These are phyloP conservation scores for Monilinia fructigena DNA, from an alignment of 2,329 filamentous ascomycete species.

Conservation along the genomic window DNA sequence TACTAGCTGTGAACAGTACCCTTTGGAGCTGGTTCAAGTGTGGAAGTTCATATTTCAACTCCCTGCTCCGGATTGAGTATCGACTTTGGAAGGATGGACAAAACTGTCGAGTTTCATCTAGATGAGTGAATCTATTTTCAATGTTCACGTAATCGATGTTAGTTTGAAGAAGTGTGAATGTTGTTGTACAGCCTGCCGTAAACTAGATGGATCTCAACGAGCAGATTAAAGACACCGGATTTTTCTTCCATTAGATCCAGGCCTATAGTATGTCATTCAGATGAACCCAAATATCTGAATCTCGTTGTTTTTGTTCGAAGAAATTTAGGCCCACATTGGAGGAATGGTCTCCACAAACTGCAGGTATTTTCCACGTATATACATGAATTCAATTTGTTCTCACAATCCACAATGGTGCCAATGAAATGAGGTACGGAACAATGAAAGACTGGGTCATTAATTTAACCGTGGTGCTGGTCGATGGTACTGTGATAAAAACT, in stretches of 20 bases:
- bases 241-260: conserved; percentile 86
- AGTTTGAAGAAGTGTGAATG: conserved; percentile 60
- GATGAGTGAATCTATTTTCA: conserved; percentile 53
- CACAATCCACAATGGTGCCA: conserved; percentile 59
- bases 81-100: conserved; percentile 84
- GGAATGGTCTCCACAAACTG: conserved; percentile 80
- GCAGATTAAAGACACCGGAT: conserved; percentile 64
- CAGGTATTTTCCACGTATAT: conserved; percentile 20
- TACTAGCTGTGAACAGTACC: not conserved
- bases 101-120: conserved; percentile 73
- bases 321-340: conserved; percentile 63
- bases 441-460: conserved; percentile 90
- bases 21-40: not conserved
- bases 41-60: conserved; percentile 57
- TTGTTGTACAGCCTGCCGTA: conserved; percentile 85
- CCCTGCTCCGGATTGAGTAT: conserved; percentile 83
- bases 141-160: not conserved
- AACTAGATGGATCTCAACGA: conserved; percentile 86
- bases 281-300: not conserved
- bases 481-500: conserved; percentile 77
- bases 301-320: not conserved
- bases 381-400: not conserved
- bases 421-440: conserved; percentile 76
- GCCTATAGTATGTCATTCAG: conserved; percentile 42
- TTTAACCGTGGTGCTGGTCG: conserved; percentile 74